Base-by-base conservation (phyloP, 2,329 filamentous ascomycete genomes). In the Epichloe hybrida region DNA sequence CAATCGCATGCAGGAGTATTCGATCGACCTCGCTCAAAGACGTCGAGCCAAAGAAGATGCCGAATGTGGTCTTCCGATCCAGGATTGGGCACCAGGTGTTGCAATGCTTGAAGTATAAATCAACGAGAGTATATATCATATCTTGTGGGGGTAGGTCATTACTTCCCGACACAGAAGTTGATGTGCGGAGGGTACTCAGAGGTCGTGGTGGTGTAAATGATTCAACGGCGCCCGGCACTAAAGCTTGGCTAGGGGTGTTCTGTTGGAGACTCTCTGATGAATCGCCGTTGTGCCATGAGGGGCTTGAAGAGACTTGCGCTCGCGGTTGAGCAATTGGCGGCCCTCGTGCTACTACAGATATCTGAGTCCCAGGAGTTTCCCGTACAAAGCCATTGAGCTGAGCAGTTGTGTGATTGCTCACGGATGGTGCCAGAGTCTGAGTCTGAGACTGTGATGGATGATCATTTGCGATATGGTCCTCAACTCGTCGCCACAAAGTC, bases 101-200 rank as follows among this genome's bases (percentile, higher is more conserved):
- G 60, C 79, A 76, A 59, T 82, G 77, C 57, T 79, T 80, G 66
- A 82, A 81, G 62, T 79, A 82, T 7, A 81, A 65, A 53, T 81
- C 77, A 15, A 79, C 76, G 2, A 82, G 65, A 2, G 73, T 75
- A 53, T 80, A 81, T 3, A 81, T 62, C 12, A 81, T 67, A 54
- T 81, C 78, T 54, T 80, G 78, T 0, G 79, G 76, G 2, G 79
- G 79, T 1, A 81, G 71, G 49, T 80, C 67, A 59, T 58, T 69
- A 56, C 59, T 74, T 61, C 65, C 64, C 15, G 65, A 61, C n/a
- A 66, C 54, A 6, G 63, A 56, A 0, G 63, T 63, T 1, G 61
- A 57, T 8, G 56, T 60, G 13, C 57, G 56, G 5, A 50, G 31
- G 21, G 46, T 51, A 1, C 48, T 15, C 12, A 55, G 6, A 46